Base-by-base conservation (phyloP, 805 yeast species). In the Saturnispora dispora region DNA sequence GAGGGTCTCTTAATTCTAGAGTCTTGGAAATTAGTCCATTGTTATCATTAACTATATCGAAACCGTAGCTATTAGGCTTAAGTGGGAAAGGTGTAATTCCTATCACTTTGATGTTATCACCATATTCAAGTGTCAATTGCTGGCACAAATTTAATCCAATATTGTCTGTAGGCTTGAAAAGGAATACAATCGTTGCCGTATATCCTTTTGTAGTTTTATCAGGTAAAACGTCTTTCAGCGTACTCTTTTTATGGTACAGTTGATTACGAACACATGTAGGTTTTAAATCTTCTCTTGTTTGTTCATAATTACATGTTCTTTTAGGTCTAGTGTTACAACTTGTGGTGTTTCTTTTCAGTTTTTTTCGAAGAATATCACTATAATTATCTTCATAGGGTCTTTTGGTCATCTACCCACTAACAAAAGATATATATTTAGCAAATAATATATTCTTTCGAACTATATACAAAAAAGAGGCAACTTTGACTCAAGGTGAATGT, bases 21-120 rank as follows among this genome's bases (percentile, higher is more conserved):
- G 36, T 25, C 41, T 53, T 56, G n/a, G 66, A 58, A 33, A 66
- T 48, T 9, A 35, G 22, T 2, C 70, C 71, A n/a, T 52, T 44
- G 10, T 52, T 5, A 52, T 67, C 71, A 18, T 60, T 37, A 10
- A 67, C 25, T 4, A 66, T 55, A 1, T 71, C 70, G 46, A 62
- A 64, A 1, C 47, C 41, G 36, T 52, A 52, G 1, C 37, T 35
- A 41, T 61, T 58, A 6, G 17, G 18, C 33, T 30, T 13, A 30
- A n/a, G 2, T 36, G 37, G 51, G 18, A 49, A 46, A 10, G 66
- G 59, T 1, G 67, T 60, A 15, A 64, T 52, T 0, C 63, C 65
- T 32, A 62, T 47, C 10, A 62, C 27, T 13, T 15, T 8, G 23
- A 40, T 18, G 15, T 39, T 28, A 1, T n/a, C 6, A 32, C 30